Percentiles rank a stretch among this genome's conserved stretches.
These are phyloP conservation scores for Thoreauomyces humboldtii DNA, from an alignment of 192 early-diverging fungal genomes.

Conservation along the genomic window DNA sequence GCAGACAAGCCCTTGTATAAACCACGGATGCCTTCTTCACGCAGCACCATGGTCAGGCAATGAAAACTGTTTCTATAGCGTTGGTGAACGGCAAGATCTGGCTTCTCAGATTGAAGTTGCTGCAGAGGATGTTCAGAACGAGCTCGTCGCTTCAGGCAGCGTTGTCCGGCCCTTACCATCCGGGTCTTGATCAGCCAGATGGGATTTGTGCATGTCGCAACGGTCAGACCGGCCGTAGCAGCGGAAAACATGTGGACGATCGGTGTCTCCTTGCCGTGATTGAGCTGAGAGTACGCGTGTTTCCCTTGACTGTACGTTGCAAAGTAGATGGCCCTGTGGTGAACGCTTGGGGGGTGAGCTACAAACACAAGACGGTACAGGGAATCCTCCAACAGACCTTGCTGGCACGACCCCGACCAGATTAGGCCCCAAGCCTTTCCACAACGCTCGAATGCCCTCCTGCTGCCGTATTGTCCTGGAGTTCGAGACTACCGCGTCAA, in stretches of 20 bases:
- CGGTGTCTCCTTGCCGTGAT: conserved; percentile 73
- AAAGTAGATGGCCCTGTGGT: conserved; percentile 84
- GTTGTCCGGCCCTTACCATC: conserved; percentile 46
- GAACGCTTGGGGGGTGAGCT: too few species aligned
- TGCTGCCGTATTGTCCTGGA: conserved; percentile 57
- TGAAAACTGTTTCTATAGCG: conserved; percentile 77
- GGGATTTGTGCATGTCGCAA: conserved; percentile 84
- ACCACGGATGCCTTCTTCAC: conserved; percentile 77
- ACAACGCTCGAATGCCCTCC: conserved; percentile 83
- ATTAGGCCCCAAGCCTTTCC: conserved; percentile 94
- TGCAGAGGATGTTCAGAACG: not conserved
- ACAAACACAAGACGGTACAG: too few species aligned
- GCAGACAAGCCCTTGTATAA: conserved; percentile 91
- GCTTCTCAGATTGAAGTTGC: conserved; percentile 69
- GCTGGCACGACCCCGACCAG: conserved; percentile 93
- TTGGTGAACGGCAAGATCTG: conserved; percentile 22
- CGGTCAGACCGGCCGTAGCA: conserved; percentile 68
- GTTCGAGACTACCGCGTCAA: too few species aligned
- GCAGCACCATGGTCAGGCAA: conserved; percentile 65
- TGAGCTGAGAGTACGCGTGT: conserved; percentile 66
- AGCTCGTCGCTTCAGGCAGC: not conserved
- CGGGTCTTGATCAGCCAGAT: conserved; percentile 98
- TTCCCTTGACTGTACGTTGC: conserved; percentile 90
- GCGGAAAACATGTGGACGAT: conserved; percentile 81
- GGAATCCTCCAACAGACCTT: too few species aligned